Base-by-base conservation (phyloP, 2,329 filamentous ascomycete species). In the Orbilia javanica region DNA sequence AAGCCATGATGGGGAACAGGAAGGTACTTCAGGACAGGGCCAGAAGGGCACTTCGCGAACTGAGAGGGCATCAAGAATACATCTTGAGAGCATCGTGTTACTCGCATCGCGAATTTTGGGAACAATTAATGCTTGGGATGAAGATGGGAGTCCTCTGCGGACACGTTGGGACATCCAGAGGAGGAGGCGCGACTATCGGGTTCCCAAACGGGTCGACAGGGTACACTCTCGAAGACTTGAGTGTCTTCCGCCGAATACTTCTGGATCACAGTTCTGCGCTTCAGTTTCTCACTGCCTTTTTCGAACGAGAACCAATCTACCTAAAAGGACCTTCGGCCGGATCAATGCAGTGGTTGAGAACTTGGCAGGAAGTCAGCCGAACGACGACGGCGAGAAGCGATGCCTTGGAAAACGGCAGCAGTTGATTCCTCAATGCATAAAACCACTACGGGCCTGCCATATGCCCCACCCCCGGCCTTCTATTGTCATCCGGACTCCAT, bases 11-110 rank as follows among this genome's bases (percentile, higher is more conserved):
- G 2, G 36, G 20, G 20, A 44, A 66, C 10, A 64, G 27, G n/a
- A 36, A 65, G 13, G 39, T 69, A 7, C 18, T 46, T 6, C 50
- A 50, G 34, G 20, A 25, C 15, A 60, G 68, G 8, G 63, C 63
- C 31, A 25, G 15, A 5, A 50, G 20, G 4, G 18, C 69, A 18
- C 39, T 69, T 2, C 22, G 50, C 4, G 46, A 69, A n/a, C 29
- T 76, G 6, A 69, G 52, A 22, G 15, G n/a, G 4, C 71, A 69
- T 36, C 52, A 55, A 3, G 63, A 67, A 0, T 67, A 74, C 15
- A 36, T 67, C 11, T 22, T 74, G 20, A 53, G 53, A 18, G 22
- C 52, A 1, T 52, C 70, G 8, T 74, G 53, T 15, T 52, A 55
- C 15, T 34, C 44, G 1, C 15, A 20, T n/a, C 39, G 15, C 4